These are phyloP conservation scores for Trichosporon ovoides DNA, from an alignment of 1,284 basidiomycete genomes.

Conservation along the genomic window DNA sequence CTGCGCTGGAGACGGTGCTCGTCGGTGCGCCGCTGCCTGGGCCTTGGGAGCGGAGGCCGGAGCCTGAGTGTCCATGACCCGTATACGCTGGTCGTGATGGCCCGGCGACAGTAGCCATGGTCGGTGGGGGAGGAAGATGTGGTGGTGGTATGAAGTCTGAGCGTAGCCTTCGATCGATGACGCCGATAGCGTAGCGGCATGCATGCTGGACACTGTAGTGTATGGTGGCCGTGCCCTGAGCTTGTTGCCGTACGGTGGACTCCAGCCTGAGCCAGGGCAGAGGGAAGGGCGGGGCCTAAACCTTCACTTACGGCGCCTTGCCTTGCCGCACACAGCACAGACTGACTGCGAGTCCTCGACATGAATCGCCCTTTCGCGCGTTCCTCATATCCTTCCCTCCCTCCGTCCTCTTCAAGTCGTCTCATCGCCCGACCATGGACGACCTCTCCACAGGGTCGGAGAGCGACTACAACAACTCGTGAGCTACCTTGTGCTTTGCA, in stretches of 20 bases:
- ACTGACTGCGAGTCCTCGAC: no score
- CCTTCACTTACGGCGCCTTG: no score
- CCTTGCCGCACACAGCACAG: no score
- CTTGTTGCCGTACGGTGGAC: no score
- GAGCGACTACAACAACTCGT: slow-evolving; percentile 50
- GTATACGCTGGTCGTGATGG: slow-evolving; percentile 31
- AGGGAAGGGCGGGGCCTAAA: no score
- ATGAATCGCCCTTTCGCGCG: no score
- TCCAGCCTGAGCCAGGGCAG: no score
- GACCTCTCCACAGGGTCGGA: slow-evolving; percentile 49
- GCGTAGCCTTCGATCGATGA: no score
- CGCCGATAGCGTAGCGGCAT: no score
- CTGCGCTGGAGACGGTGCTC: slow-evolving; percentile 31
- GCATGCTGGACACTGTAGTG: no score
- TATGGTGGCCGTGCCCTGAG: no score
- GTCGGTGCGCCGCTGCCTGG: not conserved
- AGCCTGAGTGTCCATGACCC: slow-evolving; percentile 13
- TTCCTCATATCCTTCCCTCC: not conserved
- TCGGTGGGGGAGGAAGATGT: not conserved
- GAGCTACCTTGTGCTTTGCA: no score
- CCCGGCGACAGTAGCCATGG: slow-evolving; percentile 19
- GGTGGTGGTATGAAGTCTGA: not conserved
- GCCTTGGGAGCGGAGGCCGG: not conserved
- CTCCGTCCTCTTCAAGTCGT: not conserved
- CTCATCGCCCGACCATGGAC: slow-evolving; percentile 33